phyloP scores from a whole-genome alignment of 2,329 filamentous ascomycete genomes.

The Stromatinia cepivora region DNA sequence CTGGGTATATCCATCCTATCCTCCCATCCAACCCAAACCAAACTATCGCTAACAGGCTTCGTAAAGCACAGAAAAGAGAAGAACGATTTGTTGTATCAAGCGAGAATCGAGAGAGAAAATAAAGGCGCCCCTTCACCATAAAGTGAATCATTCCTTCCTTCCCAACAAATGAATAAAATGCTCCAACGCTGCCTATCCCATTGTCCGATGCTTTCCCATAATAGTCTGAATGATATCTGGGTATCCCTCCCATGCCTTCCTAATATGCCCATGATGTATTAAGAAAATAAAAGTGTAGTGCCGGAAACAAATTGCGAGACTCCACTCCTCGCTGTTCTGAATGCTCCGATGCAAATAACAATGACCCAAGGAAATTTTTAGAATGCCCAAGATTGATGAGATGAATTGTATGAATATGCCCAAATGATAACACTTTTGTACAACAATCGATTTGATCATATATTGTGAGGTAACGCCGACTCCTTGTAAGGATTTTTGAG shows the following conservation, averaged over 20 bases:
- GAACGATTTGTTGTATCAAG: conserved; percentile 14
- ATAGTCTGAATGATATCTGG: conserved; percentile 9
- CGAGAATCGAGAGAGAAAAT: conserved; percentile 10
- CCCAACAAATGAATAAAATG: conserved; percentile 21
- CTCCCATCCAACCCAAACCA: conserved; percentile 2
- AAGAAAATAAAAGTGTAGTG: conserved; percentile 24
- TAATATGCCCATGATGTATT: conserved; percentile 28
- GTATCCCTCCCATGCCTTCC: conserved; percentile 15
- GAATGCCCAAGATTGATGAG: conserved; percentile 15
- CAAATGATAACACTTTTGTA: conserved; percentile 38
- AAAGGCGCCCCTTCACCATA: conserved; percentile 22
- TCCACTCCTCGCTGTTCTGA: conserved; percentile 19
- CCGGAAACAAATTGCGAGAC: conserved; percentile 5
- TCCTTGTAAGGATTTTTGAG: conserved; percentile 31
- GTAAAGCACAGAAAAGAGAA: conserved; percentile 11
- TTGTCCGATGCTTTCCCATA: conserved; percentile 15
- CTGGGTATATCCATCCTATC: conserved; percentile 6
- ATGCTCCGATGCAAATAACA: conserved; percentile 22
- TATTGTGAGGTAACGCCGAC: conserved; percentile 36
- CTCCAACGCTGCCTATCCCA: conserved; percentile 22
- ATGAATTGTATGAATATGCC: conserved; percentile 15
- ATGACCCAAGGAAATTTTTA: conserved; percentile 23
- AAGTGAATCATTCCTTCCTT: conserved; percentile 13
- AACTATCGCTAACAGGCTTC: conserved; percentile 13
- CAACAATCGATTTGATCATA: conserved; percentile 33